A percentile compares a stretch with the other conserved stretches of the same genome.
These are phyloP conservation scores for Tricholoma terreum DNA, from an alignment of 768 basidiomycete species.

Conservation along the genomic window DNA sequence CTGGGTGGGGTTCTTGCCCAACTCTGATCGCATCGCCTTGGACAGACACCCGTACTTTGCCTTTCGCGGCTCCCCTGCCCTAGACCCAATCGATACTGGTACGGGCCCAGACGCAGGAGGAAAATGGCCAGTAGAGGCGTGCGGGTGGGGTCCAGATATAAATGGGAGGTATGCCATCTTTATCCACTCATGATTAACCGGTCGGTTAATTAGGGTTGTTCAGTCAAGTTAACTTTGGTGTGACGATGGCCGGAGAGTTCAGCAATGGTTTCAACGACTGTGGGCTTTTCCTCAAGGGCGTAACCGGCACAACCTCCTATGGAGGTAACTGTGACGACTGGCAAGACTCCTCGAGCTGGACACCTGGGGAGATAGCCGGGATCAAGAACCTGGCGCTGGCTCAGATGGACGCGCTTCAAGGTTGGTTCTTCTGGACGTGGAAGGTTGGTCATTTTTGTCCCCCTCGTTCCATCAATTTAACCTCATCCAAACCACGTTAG, in stretches of 20 bases:
- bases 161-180: constrained; percentile 20
- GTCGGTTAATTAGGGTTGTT: constrained; percentile 6
- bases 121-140: constrained; percentile 43
- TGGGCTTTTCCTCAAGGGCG: constrained; percentile 27
- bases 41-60: constrained; percentile 44
- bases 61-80: constrained; percentile 41
- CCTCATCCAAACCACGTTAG: constrained; percentile 18
- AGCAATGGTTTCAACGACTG: constrained; percentile 64
- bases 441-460: constrained; percentile 31
- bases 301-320: constrained; percentile 18
- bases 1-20: constrained; percentile 34
- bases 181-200: neutral
- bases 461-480: neutral
- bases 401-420: constrained; percentile 32
- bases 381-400: constrained; percentile 53
- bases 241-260: constrained; percentile 73
- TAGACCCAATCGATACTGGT: constrained; percentile 28
- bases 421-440: constrained; percentile 51
- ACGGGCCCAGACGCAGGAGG: constrained; percentile 34
- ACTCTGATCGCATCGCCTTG: constrained; percentile 39
- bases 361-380: constrained; percentile 26
- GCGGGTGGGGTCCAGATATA: constrained; percentile 45
- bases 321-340: constrained; percentile 30
- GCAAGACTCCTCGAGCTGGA: constrained; percentile 56
- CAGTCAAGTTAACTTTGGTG: constrained; percentile 46